A percentile compares a stretch with the other conserved stretches of the same genome.
Conservation (phyloP, 2,329 filamentous ascomycete species). For the Penicillium expansum region DNA sequence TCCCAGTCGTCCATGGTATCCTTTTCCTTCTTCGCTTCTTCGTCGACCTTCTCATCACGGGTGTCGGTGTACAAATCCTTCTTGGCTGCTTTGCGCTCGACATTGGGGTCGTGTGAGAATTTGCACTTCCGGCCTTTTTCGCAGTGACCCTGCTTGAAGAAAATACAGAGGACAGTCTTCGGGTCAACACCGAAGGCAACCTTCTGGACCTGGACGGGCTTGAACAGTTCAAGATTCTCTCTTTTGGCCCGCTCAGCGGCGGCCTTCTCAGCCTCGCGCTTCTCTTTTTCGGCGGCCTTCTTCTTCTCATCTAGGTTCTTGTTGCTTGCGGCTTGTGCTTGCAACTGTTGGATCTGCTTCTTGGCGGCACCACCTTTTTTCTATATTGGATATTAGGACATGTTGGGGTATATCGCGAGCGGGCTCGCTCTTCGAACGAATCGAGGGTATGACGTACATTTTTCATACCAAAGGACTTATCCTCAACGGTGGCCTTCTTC, state of each 20-base stretch:
- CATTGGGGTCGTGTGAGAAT: constrained; percentile 85
- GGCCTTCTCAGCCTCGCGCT: constrained; percentile 81
- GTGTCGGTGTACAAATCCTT: constrained; percentile 85
- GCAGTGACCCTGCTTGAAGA: constrained; percentile 95
- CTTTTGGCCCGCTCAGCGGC: constrained; percentile 80
- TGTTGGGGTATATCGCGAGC: background rate
- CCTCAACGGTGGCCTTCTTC: constrained; percentile 63
- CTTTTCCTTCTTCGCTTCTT: constrained; percentile 71
- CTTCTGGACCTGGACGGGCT: constrained; percentile 93
- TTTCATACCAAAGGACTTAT: constrained; percentile 99
- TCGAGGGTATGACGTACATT: constrained; percentile 57
- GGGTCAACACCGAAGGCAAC: constrained; percentile 97
- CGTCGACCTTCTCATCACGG: constrained; percentile 64
- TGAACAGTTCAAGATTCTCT: constrained; percentile 79
- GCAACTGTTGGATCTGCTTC: constrained; percentile 83
- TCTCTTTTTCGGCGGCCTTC: constrained; percentile 63
- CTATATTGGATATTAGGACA: constrained; percentile 33
- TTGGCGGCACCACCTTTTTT: constrained; percentile 93
- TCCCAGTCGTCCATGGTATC: constrained; percentile 98
- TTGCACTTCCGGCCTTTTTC: constrained; percentile 99
- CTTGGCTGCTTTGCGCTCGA: constrained; percentile 92
- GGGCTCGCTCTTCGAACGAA: background rate
- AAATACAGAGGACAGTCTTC: constrained; percentile 94
- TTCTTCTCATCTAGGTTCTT: constrained; percentile 85
- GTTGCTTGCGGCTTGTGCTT: constrained; percentile 67